phyloP scores from a whole-genome alignment of 1,284 basidiomycete genomes.

The Irpex rosettiformis region DNA sequence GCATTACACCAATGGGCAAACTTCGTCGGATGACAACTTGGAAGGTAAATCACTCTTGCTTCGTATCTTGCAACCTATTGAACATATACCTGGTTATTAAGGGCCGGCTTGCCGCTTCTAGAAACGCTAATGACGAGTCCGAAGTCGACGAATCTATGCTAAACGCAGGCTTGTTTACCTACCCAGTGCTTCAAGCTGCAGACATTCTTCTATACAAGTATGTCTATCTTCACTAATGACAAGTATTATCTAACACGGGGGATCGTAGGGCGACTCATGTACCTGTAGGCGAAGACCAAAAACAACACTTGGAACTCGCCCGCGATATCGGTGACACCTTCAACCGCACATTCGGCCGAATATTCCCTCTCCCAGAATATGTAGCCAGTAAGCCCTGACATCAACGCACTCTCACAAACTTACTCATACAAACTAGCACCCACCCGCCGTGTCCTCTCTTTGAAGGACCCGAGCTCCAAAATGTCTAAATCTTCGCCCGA shows the following conservation, averaged over 20 bases:
- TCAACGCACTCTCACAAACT: not conserved
- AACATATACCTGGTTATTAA: slow-evolving; percentile 28
- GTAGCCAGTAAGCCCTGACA: slow-evolving; percentile 63
- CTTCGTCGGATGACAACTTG: slow-evolving; percentile 92
- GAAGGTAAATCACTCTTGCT: slow-evolving; percentile 63
- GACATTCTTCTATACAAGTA: slow-evolving; percentile 88
- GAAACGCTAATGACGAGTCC: slow-evolving; percentile 70
- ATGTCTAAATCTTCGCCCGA: slow-evolving; percentile 95
- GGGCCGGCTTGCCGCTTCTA: slow-evolving; percentile 73
- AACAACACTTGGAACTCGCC: slow-evolving; percentile 88
- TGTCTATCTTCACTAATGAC: slow-evolving; percentile 16
- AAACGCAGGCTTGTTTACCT: slow-evolving; percentile 85
- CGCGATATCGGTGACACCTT: slow-evolving; percentile 84
- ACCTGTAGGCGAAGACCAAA: slow-evolving; percentile 94
- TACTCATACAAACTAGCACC: slow-evolving; percentile 49
- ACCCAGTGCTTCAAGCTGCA: slow-evolving; percentile 92
- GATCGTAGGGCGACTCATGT: slow-evolving; percentile 79
- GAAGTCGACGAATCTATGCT: slow-evolving; percentile 82
- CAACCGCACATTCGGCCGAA: slow-evolving; percentile 62
- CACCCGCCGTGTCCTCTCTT: slow-evolving; percentile 75
- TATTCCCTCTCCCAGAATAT: slow-evolving; percentile 75
- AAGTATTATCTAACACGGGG: not conserved
- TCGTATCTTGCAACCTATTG: not conserved
- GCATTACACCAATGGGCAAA: slow-evolving; percentile 80
- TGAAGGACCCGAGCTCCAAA: slow-evolving; percentile 83